phyloP scores from a whole-genome alignment of 1,284 basidiomycete genomes.

The Ceratobasidium papillatum region DNA sequence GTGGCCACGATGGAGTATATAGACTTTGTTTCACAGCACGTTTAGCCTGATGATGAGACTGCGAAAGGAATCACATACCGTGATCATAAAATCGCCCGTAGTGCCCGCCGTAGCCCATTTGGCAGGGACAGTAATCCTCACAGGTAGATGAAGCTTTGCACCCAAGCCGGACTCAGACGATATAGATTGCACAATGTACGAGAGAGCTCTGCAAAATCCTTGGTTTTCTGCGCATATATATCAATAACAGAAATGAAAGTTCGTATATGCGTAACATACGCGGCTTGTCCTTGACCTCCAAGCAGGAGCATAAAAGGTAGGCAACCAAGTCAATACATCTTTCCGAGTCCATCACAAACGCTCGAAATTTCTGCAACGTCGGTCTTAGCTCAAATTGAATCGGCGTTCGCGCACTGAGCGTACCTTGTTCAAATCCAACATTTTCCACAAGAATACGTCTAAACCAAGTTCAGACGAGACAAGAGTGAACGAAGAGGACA shows the following conservation, averaged over 20 bases:
- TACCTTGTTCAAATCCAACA: conserved; percentile 90
- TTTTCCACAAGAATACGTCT: conserved; percentile 91
- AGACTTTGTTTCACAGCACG: conserved; percentile 60
- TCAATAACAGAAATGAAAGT: conserved; percentile 23
- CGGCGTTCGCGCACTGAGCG: conserved; percentile 33
- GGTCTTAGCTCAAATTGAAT: neutral
- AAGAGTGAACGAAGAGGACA: conserved; percentile 44
- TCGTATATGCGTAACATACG: conserved; percentile 59
- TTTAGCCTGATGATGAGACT: conserved; percentile 17
- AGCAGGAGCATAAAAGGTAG: conserved; percentile 77
- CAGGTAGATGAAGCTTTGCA: conserved; percentile 62
- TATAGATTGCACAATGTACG: conserved; percentile 91
- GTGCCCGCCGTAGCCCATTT: conserved; percentile 81
- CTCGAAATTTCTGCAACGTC: conserved; percentile 76
- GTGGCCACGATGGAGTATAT: conserved; percentile 90
- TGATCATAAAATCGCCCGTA: conserved; percentile 85
- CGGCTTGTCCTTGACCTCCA: conserved; percentile 91
- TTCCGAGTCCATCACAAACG: conserved; percentile 81
- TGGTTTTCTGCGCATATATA: conserved; percentile 72
- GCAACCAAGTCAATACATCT: conserved; percentile 77
- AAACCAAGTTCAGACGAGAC: neutral
- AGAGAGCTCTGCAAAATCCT: conserved; percentile 86
- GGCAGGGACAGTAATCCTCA: conserved; percentile 68
- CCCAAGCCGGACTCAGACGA: conserved; percentile 86
- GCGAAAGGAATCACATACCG: conserved; percentile 61